A percentile compares a stretch with the other conserved stretches of the same genome.
These are phyloP conservation scores for Globisporangium emineosum DNA, from an alignment of 352 stramenopile genomes.

Conservation along the genomic window DNA sequence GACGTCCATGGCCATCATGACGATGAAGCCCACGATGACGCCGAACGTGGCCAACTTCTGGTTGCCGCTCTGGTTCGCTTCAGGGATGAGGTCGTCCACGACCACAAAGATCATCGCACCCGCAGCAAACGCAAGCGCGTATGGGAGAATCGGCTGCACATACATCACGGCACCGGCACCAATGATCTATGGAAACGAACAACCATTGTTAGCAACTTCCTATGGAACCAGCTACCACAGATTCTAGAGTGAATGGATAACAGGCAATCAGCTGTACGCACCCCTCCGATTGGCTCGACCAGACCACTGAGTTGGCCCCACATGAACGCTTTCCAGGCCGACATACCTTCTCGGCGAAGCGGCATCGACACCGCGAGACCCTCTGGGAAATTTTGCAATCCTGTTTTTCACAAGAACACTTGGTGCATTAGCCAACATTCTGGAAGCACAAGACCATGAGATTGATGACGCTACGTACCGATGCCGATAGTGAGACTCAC, in stretches of 20 bases:
- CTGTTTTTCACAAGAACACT: neutral
- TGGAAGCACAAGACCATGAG: too few relatives aligned
- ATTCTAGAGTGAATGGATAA: neutral
- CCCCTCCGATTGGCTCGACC: slow-evolving; percentile 85
- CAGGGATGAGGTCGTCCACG: slow-evolving; percentile 89
- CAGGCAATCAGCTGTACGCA: slow-evolving; percentile 38
- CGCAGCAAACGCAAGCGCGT: slow-evolving; percentile 88
- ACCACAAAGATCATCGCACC: slow-evolving; percentile 93
- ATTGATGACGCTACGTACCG: slow-evolving; percentile 15
- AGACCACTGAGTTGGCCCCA: slow-evolving; percentile 88
- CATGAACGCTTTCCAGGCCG: slow-evolving; percentile 81
- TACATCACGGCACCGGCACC: slow-evolving; percentile 81
- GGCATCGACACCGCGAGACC: slow-evolving; percentile 88
- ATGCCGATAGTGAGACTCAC: slow-evolving; percentile 88
- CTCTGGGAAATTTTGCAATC: slow-evolving; percentile 89
- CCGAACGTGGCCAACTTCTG: slow-evolving; percentile 85
- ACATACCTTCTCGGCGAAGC: slow-evolving; percentile 81
- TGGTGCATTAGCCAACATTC: neutral
- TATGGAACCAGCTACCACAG: too few relatives aligned
- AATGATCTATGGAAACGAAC: slow-evolving; percentile 47
- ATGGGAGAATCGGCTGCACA: slow-evolving; percentile 86
- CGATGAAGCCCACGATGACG: slow-evolving; percentile 87
- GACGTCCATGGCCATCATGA: slow-evolving; percentile 92
- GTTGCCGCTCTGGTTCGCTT: slow-evolving; percentile 87
- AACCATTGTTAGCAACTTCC: neutral